Base-by-base conservation (phyloP, 2,329 filamentous ascomycete genomes). In the Trichoderma sp. region DNA sequence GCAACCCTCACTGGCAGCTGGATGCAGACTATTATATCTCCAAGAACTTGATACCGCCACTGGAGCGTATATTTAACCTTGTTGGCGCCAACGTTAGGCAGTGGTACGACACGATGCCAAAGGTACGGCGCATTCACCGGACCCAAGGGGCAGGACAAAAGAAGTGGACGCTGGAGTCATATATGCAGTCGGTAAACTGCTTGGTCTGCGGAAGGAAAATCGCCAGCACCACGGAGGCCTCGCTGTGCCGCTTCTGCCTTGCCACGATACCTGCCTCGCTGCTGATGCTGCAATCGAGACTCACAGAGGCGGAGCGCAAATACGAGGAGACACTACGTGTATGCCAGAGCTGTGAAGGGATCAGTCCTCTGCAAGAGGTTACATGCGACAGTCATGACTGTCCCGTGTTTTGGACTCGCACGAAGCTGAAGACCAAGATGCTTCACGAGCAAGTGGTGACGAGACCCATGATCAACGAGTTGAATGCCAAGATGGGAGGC, bases 71-170 rank as follows among this genome's bases (percentile, higher is more conserved):
- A 74, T 98, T 99, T 84, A 97, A 96, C 77, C 90, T 99, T 3
- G 93, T 98, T 3, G 96, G 96, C 7, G 96, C 94, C 36, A 97
- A 96, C 79, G 93, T 98, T 0, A 85, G 93, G 20, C 88, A 89
- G 72, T 99, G 96, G 96, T 98, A 94, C 78, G 94, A 97, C 74
- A 94, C 98, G 81, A 97, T 98, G 94, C 95, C 95, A 59, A 97
- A 97, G 80, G 86, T 96, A 23, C 92, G 94, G 78, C 90, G 92
- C 9, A 88, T 95, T 59, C 88, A 79, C 65, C 73, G 80, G 70
- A 72, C 77, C 61, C 78, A 79, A 71, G 76, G 30, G 20, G 74
- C 70, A 3, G 78, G 76, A 75, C 76, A 73, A 76, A 82, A 82
- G 76, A 91, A 88, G 78, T 92, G 81, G 76, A 98, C 94, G 0